These are phyloP conservation scores for Penicillium sp. DNA, from an alignment of 2,329 filamentous ascomycete species.

Conservation along the genomic window DNA sequence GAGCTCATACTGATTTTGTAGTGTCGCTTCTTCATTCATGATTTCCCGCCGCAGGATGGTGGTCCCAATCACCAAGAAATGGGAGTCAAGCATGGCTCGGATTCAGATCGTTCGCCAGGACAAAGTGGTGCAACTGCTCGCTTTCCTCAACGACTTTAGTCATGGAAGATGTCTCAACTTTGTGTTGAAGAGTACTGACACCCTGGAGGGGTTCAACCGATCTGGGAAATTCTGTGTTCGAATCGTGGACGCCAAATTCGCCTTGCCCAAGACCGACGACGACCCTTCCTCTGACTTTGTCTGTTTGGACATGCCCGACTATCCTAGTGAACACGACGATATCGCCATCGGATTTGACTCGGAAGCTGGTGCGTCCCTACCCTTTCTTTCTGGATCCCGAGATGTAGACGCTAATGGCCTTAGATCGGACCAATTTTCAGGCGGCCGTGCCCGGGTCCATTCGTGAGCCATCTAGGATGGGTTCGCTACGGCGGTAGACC, in stretches of 20 bases:
- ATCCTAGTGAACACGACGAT: slow-evolving; percentile 91
- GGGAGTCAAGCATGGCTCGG: slow-evolving; percentile 80
- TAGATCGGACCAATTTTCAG: slow-evolving; percentile 46
- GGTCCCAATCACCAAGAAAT: slow-evolving; percentile 91
- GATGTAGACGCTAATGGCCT: slow-evolving; percentile 10
- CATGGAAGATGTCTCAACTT: slow-evolving; percentile 92
- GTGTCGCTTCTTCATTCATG: slow-evolving; percentile 73
- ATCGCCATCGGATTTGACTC: slow-evolving; percentile 84
- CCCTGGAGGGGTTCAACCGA: slow-evolving; percentile 72
- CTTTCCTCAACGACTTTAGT: slow-evolving; percentile 86
- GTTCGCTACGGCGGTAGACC: slow-evolving; percentile 44
- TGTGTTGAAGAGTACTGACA: slow-evolving; percentile 79
- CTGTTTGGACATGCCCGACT: slow-evolving; percentile 84
- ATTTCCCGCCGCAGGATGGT: slow-evolving; percentile 87
- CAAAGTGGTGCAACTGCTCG: slow-evolving; percentile 75
- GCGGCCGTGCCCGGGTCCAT: slow-evolving; percentile 44
- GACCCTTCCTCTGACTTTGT: slow-evolving; percentile 71
- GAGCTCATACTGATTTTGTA: slow-evolving; percentile 20
- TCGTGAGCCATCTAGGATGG: slow-evolving; percentile 46
- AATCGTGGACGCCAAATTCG: slow-evolving; percentile 89
- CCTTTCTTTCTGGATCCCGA: not conserved
- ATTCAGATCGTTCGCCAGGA: slow-evolving; percentile 81
- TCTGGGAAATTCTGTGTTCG: slow-evolving; percentile 73
- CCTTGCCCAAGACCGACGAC: slow-evolving; percentile 66
- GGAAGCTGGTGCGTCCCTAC: slow-evolving; percentile 67